Base-by-base conservation (phyloP, 176 grass and related monocot genomes). In the Avena insularis region DNA sequence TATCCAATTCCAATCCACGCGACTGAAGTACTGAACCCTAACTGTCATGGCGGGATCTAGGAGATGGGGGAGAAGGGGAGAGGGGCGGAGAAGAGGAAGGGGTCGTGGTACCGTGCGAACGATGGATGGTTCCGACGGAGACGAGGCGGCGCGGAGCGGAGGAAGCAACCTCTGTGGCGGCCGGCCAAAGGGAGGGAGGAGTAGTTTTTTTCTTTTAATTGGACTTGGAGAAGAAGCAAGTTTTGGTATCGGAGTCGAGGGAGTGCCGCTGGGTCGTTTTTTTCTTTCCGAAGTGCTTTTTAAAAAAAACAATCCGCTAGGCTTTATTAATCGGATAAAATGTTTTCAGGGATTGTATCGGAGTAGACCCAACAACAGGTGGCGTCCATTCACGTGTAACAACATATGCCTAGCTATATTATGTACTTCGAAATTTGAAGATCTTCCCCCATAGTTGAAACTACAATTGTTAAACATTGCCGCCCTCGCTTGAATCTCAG, bases 161-260 rank as follows among this genome's bases (percentile, higher is more conserved):
- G 46, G 45, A 51, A 51, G 46, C 46, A 9, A 9, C 21, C 46
- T 75, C 46, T 75, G 47, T 75, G 71, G 48, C 73, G 73, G 73
- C 73, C 14, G 14, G 73, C 73, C 47, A 53, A 74, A 13, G 47
- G 72, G 47, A 50, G 46, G 49, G 48, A 31, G 8, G 48, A 53
- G 48, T 25, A 54, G 15, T 29, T 29, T 29, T 29, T 29, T 29
- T 29, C 29, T 29, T 29, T 29, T 29, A 29, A 29, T 51, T 76
- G 48, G 47, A 54, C 73, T 76, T 76, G 73, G 48, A 76, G 48
- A 76, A 54, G 73, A 53, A 76, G 73, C 47, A 54, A 29, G 47
- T 53, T 51, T 23, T 51, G 71, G 20, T 9, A 50, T 23, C 48
- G 23, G 47, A 9, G 70, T 73, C 1, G 31, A 29, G 12, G 23